Base-by-base conservation (phyloP, 768 basidiomycete genomes). In the Lentinula sp. region DNA sequence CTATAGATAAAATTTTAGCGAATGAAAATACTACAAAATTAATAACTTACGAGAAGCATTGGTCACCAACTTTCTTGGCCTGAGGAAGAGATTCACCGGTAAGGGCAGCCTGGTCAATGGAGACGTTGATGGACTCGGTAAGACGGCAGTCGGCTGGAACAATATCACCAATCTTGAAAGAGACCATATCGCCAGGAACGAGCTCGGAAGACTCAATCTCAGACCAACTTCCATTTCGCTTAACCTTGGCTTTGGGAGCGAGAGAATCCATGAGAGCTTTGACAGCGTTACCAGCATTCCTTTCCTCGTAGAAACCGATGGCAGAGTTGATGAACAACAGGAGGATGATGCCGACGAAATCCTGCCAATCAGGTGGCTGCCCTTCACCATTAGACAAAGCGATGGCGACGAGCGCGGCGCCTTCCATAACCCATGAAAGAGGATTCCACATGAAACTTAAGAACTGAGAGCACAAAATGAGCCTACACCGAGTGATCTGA, bases 401-500 rank as follows among this genome's bases (percentile, higher is more conserved):
- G 73, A 98, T 98, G 52, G 96, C 95, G 65, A 95, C 93, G 34
- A 94, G 81, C 7, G 93, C 91, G 42, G 95, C 95, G 64, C 89
- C 94, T 75, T 98, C 96, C 96, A 98, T 98, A 75, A 98, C 96
- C 96, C 96, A 98, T 37, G 96, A 98, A 11, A 98, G 81, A 48
- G 96, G 96, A 78, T 98, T 98, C 96, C 96, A 98, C 96, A 98
- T 98, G 84, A 98, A 98, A 72, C 87, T 87, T 67, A 94, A 77
- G 75, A 95, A 94, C 91, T 92, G 46, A 50, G 37, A 50, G 7
- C 18, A 31, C 7, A 11, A 1, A n/a, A 15, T 43, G 1, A 15
- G 23, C 32, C 5, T 3, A 39, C 18, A 15, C 9, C 61, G 58
- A 63, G 49, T 55, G 4, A 21, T 51, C 5, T 48, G 7, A 53